Percentiles rank a stretch among this genome's conserved stretches.
Conservation (phyloP, 805 yeast genomes). For the Ogataea populi-albae region DNA sequence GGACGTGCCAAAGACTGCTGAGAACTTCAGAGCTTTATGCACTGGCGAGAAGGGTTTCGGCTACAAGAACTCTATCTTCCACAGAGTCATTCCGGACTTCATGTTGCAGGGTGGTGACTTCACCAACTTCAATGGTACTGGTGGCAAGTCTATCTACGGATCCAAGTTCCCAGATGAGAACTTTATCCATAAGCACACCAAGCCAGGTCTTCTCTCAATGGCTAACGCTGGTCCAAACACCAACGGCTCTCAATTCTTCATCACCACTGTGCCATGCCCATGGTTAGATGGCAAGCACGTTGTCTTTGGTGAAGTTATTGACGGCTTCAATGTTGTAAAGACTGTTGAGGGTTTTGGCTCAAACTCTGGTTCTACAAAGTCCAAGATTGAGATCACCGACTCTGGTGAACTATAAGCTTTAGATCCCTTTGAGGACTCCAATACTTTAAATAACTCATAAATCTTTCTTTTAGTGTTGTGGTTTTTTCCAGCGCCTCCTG, state of each 20-base stretch:
- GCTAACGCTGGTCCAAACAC: conserved; percentile 94
- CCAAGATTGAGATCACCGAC: conserved; percentile 52
- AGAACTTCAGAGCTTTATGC: conserved; percentile 76
- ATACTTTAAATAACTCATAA: no score
- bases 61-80: conserved; percentile 83
- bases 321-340: conserved; percentile 72
- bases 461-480: no score
- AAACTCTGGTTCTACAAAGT: conserved; percentile 47
- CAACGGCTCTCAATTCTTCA: conserved; percentile 88
- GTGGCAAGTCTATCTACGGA: conserved; percentile 88
- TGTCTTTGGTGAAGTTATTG: conserved; percentile 72
- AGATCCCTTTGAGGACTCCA: conserved; percentile 3
- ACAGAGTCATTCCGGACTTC: conserved; percentile 94
- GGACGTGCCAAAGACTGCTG: conserved; percentile 84
- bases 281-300: conserved; percentile 81
- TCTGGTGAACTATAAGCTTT: conserved; percentile 52
- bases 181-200: conserved; percentile 69
- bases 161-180: conserved; percentile 58
- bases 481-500: no score
- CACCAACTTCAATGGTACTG: conserved; percentile 84
- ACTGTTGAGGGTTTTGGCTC: conserved; percentile 71
- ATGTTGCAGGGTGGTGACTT: conserved; percentile 97
- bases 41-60: conserved; percentile 96
- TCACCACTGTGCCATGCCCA: conserved; percentile 74
- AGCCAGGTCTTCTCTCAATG: conserved; percentile 83